These are phyloP conservation scores for Coemansia sp. DNA, from an alignment of 192 early-diverging fungal species.

Conservation along the genomic window DNA sequence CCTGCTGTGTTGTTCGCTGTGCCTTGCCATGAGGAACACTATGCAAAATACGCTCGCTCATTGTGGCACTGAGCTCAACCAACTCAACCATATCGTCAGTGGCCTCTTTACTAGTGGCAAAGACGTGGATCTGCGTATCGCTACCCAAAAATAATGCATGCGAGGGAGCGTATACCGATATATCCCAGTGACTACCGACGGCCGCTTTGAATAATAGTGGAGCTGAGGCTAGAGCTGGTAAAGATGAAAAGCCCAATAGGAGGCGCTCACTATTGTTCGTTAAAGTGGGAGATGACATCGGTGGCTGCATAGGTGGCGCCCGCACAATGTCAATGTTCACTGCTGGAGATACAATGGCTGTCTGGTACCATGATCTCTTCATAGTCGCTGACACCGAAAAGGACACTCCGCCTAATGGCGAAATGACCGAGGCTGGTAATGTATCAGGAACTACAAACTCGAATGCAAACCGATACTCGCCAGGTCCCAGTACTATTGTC, in stretches of 20 bases:
- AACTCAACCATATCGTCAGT: slow-evolving; percentile 10
- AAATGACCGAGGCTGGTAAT: slow-evolving; percentile 35
- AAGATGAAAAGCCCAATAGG: slow-evolving; percentile 25
- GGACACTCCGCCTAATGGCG: slow-evolving; percentile 26
- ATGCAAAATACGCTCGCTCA: slow-evolving; percentile 32
- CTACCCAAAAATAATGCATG: slow-evolving; percentile 27
- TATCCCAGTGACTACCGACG: slow-evolving; percentile 15
- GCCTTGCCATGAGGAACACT: slow-evolving; percentile 18
- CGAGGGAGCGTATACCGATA: slow-evolving; percentile 38
- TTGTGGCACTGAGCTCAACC: slow-evolving; percentile 22
- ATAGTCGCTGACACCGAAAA: slow-evolving; percentile 19
- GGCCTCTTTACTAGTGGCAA: slow-evolving; percentile 11
- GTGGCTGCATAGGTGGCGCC: slow-evolving; percentile 23
- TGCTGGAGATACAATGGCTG: neutral
- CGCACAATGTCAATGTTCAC: slow-evolving; percentile 25
- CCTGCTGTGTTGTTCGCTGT: slow-evolving; percentile 14
- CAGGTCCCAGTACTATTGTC: slow-evolving; percentile 12
- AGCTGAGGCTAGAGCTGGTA: slow-evolving; percentile 13
- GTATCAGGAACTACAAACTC: slow-evolving; percentile 35
- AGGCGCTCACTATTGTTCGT: neutral
- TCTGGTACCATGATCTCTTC: slow-evolving; percentile 26
- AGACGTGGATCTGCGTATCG: slow-evolving; percentile 24
- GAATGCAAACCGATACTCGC: slow-evolving; percentile 45
- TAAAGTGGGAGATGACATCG: neutral
- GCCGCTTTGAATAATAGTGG: slow-evolving; percentile 27